Percentiles rank a stretch among this genome's conserved stretches.
Conservation (phyloP, 2,329 filamentous ascomycete species). For the Fusarium nygamai region DNA sequence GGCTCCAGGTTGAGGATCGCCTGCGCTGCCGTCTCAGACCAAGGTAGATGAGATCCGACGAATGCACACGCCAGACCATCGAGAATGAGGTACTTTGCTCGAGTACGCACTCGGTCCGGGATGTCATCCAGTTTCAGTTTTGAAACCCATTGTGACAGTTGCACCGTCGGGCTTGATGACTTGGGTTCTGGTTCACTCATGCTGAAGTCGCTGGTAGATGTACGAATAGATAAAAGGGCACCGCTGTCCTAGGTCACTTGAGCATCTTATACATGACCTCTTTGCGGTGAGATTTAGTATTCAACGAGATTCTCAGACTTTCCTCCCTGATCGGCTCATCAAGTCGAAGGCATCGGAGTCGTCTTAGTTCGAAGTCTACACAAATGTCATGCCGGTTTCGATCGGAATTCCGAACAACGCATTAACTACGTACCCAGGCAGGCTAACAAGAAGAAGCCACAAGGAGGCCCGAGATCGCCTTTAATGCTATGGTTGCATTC, state of each 20-base stretch:
- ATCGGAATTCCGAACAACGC: not conserved
- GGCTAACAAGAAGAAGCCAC: not conserved
- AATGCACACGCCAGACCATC: not conserved
- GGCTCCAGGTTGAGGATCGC: not conserved
- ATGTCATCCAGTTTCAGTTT: not conserved
- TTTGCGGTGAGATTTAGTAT: not conserved
- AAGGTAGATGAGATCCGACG: slow-evolving; percentile 1
- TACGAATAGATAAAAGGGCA: too few relatives aligned
- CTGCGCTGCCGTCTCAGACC: not conserved
- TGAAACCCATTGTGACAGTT: slow-evolving; percentile 5
- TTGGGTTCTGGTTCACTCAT: not conserved
- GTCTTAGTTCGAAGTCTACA: not conserved
- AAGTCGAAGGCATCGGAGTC: not conserved
- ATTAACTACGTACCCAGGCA: not conserved
- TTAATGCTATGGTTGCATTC: not conserved
- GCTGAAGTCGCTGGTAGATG: not conserved
- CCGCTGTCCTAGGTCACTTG: not conserved
- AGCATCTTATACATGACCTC: not conserved
- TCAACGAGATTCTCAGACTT: not conserved
- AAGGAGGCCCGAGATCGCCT: not conserved
- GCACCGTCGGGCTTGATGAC: not conserved
- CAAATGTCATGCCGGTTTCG: not conserved
- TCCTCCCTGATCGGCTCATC: not conserved
- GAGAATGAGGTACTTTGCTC: not conserved
- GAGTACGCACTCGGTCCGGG: not conserved